phyloP scores from a whole-genome alignment of 805 yeast species.

The Phaffomyces thermotolerans region DNA sequence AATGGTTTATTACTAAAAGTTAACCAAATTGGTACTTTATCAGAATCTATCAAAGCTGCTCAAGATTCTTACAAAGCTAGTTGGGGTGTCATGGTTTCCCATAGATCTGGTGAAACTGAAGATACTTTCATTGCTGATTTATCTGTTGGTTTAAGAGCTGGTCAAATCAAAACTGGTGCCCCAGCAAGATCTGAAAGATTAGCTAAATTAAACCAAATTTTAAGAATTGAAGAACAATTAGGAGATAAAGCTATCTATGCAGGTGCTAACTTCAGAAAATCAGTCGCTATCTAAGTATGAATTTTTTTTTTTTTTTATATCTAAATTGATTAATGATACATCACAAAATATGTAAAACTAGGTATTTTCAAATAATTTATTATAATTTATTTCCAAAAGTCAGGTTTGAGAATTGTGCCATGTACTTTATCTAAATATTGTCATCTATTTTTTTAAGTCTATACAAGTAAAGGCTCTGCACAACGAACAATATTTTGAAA shows the following conservation, averaged over 20 bases:
- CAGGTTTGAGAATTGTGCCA: too few species aligned
- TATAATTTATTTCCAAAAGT: too few species aligned
- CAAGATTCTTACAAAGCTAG: constrained; percentile 89
- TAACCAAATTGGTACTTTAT: constrained; percentile 95
- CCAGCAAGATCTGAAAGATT: constrained; percentile 99
- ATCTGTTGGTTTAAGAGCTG: constrained; percentile 95
- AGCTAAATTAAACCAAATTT: constrained; percentile 97
- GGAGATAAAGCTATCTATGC: constrained; percentile 97
- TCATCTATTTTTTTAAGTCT: too few species aligned
- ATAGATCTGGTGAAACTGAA: constrained; percentile 99
- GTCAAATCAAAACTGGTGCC: constrained; percentile 99
- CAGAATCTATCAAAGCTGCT: constrained; percentile 97
- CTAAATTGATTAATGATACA: neutral
- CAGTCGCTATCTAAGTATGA: constrained; percentile 26
- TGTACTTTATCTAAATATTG: too few species aligned
- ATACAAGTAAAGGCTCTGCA: too few species aligned
- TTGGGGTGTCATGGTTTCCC: constrained; percentile 99
- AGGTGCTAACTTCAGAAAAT: constrained; percentile 77
- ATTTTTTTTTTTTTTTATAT: neutral
- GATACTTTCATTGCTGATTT: constrained; percentile 97
- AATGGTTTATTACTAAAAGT: constrained; percentile 94
- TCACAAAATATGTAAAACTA: too few species aligned
- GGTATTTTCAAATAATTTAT: too few species aligned
- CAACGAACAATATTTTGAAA: too few species aligned
- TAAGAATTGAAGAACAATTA: constrained; percentile 97